phyloP scores from a whole-genome alignment of 345 rosid genomes.

The Eucalyptus curtisii region DNA sequence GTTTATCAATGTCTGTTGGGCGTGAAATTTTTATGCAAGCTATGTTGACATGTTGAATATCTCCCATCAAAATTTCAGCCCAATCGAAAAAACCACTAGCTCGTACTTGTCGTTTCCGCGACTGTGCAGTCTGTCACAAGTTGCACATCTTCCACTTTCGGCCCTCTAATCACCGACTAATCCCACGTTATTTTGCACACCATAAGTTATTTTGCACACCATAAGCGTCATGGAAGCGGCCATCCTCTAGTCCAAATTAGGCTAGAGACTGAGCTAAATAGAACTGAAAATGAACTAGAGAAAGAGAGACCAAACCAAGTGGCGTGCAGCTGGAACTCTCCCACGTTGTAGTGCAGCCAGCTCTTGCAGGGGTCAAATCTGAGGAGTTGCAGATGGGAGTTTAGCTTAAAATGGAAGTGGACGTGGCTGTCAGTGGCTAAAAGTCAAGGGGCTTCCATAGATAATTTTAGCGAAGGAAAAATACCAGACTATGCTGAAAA shows the following conservation, averaged over 20 bases:
- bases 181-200: no score
- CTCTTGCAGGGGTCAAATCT: background rate
- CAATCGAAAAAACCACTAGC: background rate
- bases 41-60: background rate
- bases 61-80: background rate
- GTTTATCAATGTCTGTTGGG: background rate
- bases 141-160: background rate
- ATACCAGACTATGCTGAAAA: background rate
- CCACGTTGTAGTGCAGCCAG: background rate
- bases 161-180: background rate
- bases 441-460: background rate
- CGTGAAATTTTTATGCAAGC: background rate
- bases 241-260: background rate
- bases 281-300: background rate
- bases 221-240: background rate
- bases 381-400: background rate
- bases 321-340: rapidly evolving
- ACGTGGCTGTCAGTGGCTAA: rapidly evolving
- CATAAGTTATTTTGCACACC: no score
- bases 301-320: background rate
- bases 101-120: rapidly evolving
- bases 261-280: background rate
- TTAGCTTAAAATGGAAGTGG: background rate
- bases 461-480: background rate
- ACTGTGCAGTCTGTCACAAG: background rate